phyloP scores from a whole-genome alignment of 2,329 filamentous ascomycete genomes.

The Alternaria consortialis region DNA sequence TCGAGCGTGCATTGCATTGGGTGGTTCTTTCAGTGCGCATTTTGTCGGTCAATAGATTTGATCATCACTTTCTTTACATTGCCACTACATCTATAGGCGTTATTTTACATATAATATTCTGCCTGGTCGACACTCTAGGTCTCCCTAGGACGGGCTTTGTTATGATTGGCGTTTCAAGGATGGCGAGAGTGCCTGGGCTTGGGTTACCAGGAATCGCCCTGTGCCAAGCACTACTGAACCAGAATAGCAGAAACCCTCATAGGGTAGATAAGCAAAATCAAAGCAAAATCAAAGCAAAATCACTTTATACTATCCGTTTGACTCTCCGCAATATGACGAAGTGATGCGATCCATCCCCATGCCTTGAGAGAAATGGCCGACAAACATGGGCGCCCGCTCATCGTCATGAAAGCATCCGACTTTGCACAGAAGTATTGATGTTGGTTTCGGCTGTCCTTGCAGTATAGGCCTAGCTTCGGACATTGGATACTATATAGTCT shows the following conservation, averaged over 20 bases:
- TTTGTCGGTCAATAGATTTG: conserved; percentile 25
- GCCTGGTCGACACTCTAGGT: neutral
- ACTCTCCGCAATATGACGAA: neutral
- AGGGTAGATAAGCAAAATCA: neutral
- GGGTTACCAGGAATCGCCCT: neutral
- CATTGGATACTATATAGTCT: neutral
- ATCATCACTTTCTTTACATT: conserved; percentile 19
- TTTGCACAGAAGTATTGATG: neutral
- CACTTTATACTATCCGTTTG: neutral
- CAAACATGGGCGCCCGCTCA: neutral
- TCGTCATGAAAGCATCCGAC: no score
- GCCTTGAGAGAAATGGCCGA: neutral
- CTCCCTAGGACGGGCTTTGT: neutral
- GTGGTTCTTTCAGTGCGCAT: conserved; percentile 27
- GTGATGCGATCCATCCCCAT: neutral
- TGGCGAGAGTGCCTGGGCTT: neutral
- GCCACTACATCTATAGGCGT: conserved; percentile 34
- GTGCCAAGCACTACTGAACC: neutral
- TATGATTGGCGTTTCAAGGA: conserved; percentile 7
- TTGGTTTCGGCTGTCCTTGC: neutral
- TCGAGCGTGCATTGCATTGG: conserved; percentile 51
- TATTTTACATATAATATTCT: conserved; percentile 16
- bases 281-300: neutral
- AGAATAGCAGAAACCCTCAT: conserved; percentile 1
- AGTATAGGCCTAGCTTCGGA: neutral